phyloP scores from a whole-genome alignment of 1,284 basidiomycete genomes.

The Volvariella volvacea region DNA sequence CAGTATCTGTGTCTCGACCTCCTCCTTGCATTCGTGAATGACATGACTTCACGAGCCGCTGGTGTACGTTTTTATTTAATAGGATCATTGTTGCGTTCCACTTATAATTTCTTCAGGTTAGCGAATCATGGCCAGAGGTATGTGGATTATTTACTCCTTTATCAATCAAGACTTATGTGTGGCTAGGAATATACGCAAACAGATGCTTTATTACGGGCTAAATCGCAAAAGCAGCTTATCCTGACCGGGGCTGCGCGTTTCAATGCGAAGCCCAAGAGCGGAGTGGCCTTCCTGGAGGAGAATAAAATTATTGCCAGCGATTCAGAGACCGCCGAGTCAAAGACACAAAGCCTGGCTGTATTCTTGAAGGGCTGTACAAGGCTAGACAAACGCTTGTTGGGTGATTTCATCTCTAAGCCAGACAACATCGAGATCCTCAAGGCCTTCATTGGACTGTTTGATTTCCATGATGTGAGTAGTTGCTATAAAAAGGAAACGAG shows the following conservation, averaged over 20 bases:
- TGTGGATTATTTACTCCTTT: slow-evolving; percentile 15
- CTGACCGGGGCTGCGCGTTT: slow-evolving; percentile 84
- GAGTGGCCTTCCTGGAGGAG: slow-evolving; percentile 86
- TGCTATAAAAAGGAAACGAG: background rate
- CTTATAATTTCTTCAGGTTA: slow-evolving; percentile 16
- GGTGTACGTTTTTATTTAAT: slow-evolving; percentile 32
- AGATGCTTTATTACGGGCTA: slow-evolving; percentile 62
- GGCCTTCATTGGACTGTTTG: slow-evolving; percentile 85
- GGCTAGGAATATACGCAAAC: slow-evolving; percentile 45
- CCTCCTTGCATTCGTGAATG: slow-evolving; percentile 80
- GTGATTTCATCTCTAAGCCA: slow-evolving; percentile 89
- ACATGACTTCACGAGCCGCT: slow-evolving; percentile 80
- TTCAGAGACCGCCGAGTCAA: slow-evolving; percentile 48
- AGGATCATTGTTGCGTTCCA: slow-evolving; percentile 5
- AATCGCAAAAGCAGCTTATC: slow-evolving; percentile 84
- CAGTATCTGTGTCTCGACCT: slow-evolving; percentile 91
- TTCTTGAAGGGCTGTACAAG: slow-evolving; percentile 86
- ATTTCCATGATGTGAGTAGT: slow-evolving; percentile 78
- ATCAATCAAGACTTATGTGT: slow-evolving; percentile 8
- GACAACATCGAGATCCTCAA: slow-evolving; percentile 84
- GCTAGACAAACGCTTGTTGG: slow-evolving; percentile 90
- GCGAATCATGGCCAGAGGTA: slow-evolving; percentile 60
- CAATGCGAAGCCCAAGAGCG: slow-evolving; percentile 94
- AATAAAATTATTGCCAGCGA: slow-evolving; percentile 78
- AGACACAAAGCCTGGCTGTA: slow-evolving; percentile 60